phyloP scores from a whole-genome alignment of 2,329 filamentous ascomycete species.

The Claviceps humidiphila region DNA sequence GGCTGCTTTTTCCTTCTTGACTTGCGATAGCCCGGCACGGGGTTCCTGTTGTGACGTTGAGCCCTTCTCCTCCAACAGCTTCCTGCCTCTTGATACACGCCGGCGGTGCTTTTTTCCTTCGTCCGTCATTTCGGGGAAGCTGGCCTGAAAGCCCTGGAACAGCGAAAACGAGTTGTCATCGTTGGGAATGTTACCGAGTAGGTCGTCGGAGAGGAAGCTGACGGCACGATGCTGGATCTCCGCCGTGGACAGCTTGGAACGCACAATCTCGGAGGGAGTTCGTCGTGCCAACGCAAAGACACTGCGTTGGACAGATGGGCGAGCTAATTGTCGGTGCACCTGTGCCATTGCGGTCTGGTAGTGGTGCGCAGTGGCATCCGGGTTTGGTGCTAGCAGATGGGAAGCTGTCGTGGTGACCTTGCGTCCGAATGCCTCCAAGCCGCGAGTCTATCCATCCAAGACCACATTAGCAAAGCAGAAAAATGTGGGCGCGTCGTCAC shows the following conservation, averaged over 20 bases:
- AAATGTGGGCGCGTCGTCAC: neutral
- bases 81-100: constrained; percentile 60
- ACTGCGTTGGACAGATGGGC: constrained; percentile 72
- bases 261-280: constrained; percentile 85
- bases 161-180: constrained; percentile 77
- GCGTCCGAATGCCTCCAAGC: constrained; percentile 82
- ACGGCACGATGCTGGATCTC: constrained; percentile 93
- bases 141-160: constrained; percentile 93
- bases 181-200: constrained; percentile 80
- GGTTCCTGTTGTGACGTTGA: constrained; percentile 36
- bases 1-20: constrained; percentile 68
- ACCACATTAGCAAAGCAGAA: constrained; percentile 6
- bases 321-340: constrained; percentile 76
- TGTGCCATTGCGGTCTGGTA: constrained; percentile 82
- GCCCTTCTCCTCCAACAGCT: constrained; percentile 50
- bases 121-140: constrained; percentile 58
- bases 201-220: constrained; percentile 76
- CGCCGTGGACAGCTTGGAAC: constrained; percentile 74
- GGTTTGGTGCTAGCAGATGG: constrained; percentile 65
- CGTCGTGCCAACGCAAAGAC: constrained; percentile 86
- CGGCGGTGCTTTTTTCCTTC: constrained; percentile 58
- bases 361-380: constrained; percentile 42
- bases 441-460: constrained; percentile 51
- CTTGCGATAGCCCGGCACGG: constrained; percentile 53
- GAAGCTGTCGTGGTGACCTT: constrained; percentile 91